A percentile compares a stretch with the other conserved stretches of the same genome.
phyloP scores from a whole-genome alignment of 345 rosid species.

The Erysimum cheiranthoides region DNA sequence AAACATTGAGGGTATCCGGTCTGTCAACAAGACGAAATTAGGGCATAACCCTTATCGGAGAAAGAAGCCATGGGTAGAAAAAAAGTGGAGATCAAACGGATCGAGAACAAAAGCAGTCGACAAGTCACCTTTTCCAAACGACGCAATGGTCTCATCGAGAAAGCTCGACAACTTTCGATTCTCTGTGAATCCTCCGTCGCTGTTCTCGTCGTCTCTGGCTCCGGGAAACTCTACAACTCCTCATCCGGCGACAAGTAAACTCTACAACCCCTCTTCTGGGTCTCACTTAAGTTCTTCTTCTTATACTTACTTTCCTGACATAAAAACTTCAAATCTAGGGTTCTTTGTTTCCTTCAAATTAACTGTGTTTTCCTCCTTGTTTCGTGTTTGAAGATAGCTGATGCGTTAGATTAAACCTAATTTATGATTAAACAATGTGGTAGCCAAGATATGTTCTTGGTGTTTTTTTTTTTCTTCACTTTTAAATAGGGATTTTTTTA shows the following conservation, averaged over 20 bases:
- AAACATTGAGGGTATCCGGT: background rate
- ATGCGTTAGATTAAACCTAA: constrained; percentile 22
- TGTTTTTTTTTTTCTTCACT: background rate
- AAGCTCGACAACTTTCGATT: constrained; percentile 69
- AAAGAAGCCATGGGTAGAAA: constrained; percentile 53
- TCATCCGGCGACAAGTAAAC: constrained; percentile 53
- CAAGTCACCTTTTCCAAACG: constrained; percentile 77
- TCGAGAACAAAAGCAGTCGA: constrained; percentile 67
- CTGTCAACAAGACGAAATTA: constrained; percentile 17
- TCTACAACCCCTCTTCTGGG: constrained; percentile 8
- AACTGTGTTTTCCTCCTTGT: constrained; percentile 18
- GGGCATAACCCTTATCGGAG: constrained; percentile 33
- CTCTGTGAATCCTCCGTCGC: constrained; percentile 74
- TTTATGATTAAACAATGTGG: constrained; percentile 19
- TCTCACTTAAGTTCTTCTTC: constrained; percentile 26
- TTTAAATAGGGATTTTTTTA: constrained; percentile 23
- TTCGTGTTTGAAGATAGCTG: background rate
- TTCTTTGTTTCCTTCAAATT: constrained; percentile 19
- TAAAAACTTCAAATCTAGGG: constrained; percentile 30
- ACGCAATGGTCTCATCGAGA: constrained; percentile 68
- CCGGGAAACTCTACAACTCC: constrained; percentile 60
- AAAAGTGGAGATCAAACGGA: constrained; percentile 69
- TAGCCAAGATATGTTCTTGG: constrained; percentile 31
- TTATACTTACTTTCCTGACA: constrained; percentile 13
- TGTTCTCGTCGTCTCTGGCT: constrained; percentile 59